Base-by-base conservation (phyloP, 78 protist species). In the Acrasis kona region DNA sequence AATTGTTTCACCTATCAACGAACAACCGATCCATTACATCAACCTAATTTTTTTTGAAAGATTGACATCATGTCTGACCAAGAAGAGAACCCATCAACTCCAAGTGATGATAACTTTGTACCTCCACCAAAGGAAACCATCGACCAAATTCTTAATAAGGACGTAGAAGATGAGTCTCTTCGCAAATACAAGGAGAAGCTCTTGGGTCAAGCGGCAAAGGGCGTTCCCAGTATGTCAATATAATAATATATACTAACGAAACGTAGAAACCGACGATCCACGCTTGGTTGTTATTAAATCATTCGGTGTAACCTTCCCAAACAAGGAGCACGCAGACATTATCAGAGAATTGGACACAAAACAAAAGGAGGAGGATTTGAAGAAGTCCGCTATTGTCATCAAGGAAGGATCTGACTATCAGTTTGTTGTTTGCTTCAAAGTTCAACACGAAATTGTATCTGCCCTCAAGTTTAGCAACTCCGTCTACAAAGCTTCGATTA, bases 371-470 rank as follows among this genome's bases (percentile, higher is more conserved):
- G 66, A 40, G 40, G 77, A 9, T 7, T 41, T 86, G 80, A 89
- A 87, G 79, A 10, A 41, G 5, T 36, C 2, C 5, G 84, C 87
- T 37, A 77, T 87, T 57, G 65, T 41, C 61, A 69, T 89, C 77
- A 89, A 87, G 74, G 94, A 90, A 80, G 50, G 70, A 0, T 61
- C 78, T 37, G 39, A 83, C 6, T 87, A 84, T 65, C 81, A 80
- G 66, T 64, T 90, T 65, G n/a, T 31, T 40, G n/a, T 86, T 39
- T 35, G 58, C 27, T 90, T 87, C 89, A 35, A 57, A 19, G 88
- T 89, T 35, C 83, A 84, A 36, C 79, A 87, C 76, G 91, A 89
- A 10, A 84, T 87, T 58, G 89, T 90, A 5, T n/a, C 85, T n/a
- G 94, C 91, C 28, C 89, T 90, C 75, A 74, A 76, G 72, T 86